These are phyloP conservation scores for Sarocladium oryzae DNA, from an alignment of 2,329 filamentous ascomycete genomes.

Conservation along the genomic window DNA sequence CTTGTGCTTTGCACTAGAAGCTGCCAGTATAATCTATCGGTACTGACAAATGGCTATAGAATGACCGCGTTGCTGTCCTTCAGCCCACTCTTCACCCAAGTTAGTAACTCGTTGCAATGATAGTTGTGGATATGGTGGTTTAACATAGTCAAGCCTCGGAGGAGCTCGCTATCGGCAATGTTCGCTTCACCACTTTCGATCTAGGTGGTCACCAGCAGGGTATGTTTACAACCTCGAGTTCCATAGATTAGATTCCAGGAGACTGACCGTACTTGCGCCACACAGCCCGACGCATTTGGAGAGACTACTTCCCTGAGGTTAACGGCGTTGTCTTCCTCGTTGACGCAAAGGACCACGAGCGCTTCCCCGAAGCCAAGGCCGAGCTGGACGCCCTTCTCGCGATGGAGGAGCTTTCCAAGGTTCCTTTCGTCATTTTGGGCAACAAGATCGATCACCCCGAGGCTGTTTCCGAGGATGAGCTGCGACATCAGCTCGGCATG, in stretches of 20 bases:
- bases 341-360: slow-evolving; percentile 95
- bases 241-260: not conserved
- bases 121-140: slow-evolving; percentile 6
- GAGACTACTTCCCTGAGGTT: slow-evolving; percentile 95
- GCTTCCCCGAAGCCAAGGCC: slow-evolving; percentile 88
- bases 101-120: slow-evolving; percentile 39
- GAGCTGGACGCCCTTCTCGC: slow-evolving; percentile 92
- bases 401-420: slow-evolving; percentile 95
- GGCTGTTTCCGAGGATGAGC: slow-evolving; percentile 90
- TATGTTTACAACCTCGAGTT: slow-evolving; percentile 29
- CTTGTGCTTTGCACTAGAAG: not conserved
- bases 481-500: slow-evolving; percentile 83
- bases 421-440: slow-evolving; percentile 90
- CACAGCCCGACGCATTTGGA: slow-evolving; percentile 83
- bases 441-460: slow-evolving; percentile 99
- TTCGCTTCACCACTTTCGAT: slow-evolving; percentile 92
- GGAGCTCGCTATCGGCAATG: slow-evolving; percentile 87
- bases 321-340: slow-evolving; percentile 97
- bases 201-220: slow-evolving; percentile 90
- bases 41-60: slow-evolving; percentile 43
- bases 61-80: slow-evolving; percentile 86
- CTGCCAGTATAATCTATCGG: not conserved
- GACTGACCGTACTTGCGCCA: not conserved
- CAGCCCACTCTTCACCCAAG: slow-evolving; percentile 89
- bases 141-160: slow-evolving; percentile 60